Conservation (phyloP, 2,329 filamentous ascomycete genomes). For the Setomelanomma holmii region DNA sequence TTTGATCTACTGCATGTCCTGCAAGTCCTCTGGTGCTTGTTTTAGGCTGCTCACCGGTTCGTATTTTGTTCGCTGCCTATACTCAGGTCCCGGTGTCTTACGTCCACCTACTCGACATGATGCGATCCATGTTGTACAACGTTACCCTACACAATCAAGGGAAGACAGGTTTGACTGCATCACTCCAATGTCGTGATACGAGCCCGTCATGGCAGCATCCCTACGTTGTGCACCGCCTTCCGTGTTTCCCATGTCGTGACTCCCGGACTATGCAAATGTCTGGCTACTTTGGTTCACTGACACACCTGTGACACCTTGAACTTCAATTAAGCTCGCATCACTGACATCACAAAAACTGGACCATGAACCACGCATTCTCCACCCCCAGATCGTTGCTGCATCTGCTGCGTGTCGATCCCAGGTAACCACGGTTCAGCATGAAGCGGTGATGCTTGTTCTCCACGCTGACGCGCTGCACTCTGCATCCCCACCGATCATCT, state of each 20-base stretch:
- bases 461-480: too few species aligned
- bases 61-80: neutral
- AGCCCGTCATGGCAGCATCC: conserved; percentile 9
- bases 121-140: neutral
- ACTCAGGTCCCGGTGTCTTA: neutral
- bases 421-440: too few species aligned
- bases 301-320: too few species aligned
- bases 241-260: neutral
- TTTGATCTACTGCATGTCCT: neutral
- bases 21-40: neutral
- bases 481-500: too few species aligned
- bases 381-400: too few species aligned
- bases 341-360: too few species aligned
- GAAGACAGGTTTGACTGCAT: conserved; percentile 16
- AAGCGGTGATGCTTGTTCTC: too few species aligned
- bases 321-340: too few species aligned
- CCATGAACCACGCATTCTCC: too few species aligned
- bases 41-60: neutral
- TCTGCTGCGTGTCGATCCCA: too few species aligned
- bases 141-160: neutral
- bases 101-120: neutral
- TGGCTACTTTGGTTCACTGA: too few species aligned
- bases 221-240: conserved; percentile 2
- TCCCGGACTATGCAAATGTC: too few species aligned
- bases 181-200: conserved; percentile 17